Conservation (phyloP, 2,329 filamentous ascomycete species). For the Exophiala phaeomuriformis region DNA sequence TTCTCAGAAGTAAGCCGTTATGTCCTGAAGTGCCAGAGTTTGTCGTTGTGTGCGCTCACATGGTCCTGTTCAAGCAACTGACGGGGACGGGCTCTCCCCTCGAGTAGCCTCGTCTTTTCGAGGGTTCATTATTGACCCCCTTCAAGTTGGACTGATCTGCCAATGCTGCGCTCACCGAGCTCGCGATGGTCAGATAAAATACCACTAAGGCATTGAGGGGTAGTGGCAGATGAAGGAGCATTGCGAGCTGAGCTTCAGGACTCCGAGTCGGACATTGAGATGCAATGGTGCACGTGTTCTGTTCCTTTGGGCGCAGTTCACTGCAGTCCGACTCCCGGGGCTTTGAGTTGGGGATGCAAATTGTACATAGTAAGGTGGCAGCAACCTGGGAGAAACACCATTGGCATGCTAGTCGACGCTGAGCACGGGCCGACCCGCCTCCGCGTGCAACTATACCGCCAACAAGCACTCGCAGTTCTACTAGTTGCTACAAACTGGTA, state of each 20-base stretch:
- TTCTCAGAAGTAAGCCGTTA: neutral
- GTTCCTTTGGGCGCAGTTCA: neutral
- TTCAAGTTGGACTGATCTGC: neutral
- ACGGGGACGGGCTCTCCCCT: constrained; percentile 60
- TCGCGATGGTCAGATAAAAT: constrained; percentile 22
- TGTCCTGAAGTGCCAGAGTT: constrained; percentile 17
- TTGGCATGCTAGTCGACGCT: neutral
- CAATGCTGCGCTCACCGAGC: constrained; percentile 18
- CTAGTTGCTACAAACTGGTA: no score
- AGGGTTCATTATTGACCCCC: neutral
- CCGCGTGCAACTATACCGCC: neutral
- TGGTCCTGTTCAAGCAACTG: constrained; percentile 66
- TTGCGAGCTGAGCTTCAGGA: constrained; percentile 1
- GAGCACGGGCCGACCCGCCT: constrained; percentile 12
- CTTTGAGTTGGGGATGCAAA: neutral
- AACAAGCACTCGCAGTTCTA: neutral
- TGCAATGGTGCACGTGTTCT: neutral
- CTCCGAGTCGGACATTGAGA: neutral
- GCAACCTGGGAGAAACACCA: neutral
- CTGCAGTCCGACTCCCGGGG: neutral
- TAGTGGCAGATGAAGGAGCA: constrained; percentile 14
- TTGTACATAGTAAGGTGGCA: neutral
- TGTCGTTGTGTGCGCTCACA: constrained; percentile 42
- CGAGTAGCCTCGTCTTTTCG: constrained; percentile 31
- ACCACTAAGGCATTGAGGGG: constrained; percentile 17